These are phyloP conservation scores for Dichotomopilus funicola DNA, from an alignment of 2,329 filamentous ascomycete species.

Conservation along the genomic window DNA sequence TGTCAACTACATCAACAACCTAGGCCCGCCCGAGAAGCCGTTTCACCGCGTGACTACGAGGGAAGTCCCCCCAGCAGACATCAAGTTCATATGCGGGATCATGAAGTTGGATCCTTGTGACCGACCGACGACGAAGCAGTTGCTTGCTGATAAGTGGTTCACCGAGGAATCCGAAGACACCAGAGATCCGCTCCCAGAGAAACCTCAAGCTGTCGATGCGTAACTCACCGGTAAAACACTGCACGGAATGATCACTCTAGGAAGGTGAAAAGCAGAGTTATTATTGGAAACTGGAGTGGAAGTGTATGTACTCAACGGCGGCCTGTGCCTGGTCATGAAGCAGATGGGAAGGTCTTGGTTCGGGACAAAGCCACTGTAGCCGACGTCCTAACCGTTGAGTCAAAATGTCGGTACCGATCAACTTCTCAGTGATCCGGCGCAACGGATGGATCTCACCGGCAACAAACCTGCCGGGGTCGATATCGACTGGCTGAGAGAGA, in stretches of 20 bases:
- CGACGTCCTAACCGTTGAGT: neutral
- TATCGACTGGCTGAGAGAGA: too few species aligned
- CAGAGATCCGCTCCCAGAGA: slow-evolving; percentile 9
- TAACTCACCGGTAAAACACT: neutral
- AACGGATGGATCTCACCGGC: too few species aligned
- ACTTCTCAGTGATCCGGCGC: too few species aligned
- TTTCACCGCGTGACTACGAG: slow-evolving; percentile 17
- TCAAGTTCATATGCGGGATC: slow-evolving; percentile 23
- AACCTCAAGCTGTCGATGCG: neutral
- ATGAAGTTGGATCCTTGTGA: slow-evolving; percentile 27
- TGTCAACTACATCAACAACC: slow-evolving; percentile 19
- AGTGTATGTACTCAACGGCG: slow-evolving; percentile 14
- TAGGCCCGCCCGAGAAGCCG: slow-evolving; percentile 20
- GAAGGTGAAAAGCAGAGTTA: neutral
- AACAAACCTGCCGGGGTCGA: too few species aligned
- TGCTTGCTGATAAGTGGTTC: slow-evolving; percentile 26
- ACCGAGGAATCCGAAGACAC: slow-evolving; percentile 23
- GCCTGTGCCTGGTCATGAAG: slow-evolving; percentile 9
- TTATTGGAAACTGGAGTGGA: slow-evolving; percentile 4
- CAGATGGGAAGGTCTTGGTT: slow-evolving; percentile 11
- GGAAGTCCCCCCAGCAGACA: slow-evolving; percentile 23
- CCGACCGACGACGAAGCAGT: slow-evolving; percentile 24
- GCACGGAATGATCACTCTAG: neutral
- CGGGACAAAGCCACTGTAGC: neutral
- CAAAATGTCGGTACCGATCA: too few species aligned